phyloP scores from a whole-genome alignment of 2,329 filamentous ascomycete genomes.

The Neonectria ditissima region DNA sequence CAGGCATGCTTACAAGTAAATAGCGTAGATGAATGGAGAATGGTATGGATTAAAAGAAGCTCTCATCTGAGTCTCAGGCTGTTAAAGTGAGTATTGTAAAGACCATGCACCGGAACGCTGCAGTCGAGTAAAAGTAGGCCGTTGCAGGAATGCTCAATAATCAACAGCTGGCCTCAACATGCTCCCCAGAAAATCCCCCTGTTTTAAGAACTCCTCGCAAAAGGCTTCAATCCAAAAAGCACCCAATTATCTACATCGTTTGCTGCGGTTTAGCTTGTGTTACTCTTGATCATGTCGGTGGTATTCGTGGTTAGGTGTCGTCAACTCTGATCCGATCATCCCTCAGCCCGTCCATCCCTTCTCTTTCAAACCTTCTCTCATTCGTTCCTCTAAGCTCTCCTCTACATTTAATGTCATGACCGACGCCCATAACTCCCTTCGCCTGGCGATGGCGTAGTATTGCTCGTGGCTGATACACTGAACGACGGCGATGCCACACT shows the following conservation, averaged over 20 bases:
- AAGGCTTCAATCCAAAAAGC: neutral
- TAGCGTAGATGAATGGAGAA: neutral
- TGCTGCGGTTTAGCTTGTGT: neutral
- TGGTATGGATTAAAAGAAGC: neutral
- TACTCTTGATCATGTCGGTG: neutral
- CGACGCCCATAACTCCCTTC: neutral
- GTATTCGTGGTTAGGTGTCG: neutral
- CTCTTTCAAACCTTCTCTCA: neutral
- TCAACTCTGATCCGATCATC: neutral
- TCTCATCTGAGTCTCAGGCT: neutral
- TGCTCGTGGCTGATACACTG: constrained; percentile 2
- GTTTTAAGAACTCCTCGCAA: neutral
- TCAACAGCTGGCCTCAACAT: neutral
- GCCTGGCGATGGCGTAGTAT: neutral
- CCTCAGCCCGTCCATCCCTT: neutral
- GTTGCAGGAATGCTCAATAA: neutral
- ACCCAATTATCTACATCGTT: neutral
- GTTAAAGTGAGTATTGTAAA: neutral
- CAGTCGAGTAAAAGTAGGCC: neutral
- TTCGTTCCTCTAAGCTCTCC: too few relatives aligned
- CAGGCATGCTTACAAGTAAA: neutral
- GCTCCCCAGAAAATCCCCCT: neutral
- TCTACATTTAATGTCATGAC: constrained; percentile 7
- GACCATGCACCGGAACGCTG: neutral
- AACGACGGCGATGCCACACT: neutral